Evolutionary conservation across 257 asterid species (phyloP).

Genomic region (Ligustrum vulgare): DNA sequence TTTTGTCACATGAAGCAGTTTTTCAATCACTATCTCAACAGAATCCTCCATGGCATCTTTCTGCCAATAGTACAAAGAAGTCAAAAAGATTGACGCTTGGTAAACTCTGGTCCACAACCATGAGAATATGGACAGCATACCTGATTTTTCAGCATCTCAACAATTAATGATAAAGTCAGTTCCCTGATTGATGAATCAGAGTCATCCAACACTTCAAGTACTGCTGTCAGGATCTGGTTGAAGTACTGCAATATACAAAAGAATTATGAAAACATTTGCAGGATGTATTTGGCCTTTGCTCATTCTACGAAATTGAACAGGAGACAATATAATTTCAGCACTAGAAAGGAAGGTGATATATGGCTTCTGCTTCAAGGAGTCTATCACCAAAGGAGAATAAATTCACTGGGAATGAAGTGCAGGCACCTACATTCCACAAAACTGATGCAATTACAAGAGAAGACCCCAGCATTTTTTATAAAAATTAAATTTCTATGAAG

Average conservation of each 20-base stretch:
- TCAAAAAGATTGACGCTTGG: background rate
- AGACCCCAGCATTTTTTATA: background rate
- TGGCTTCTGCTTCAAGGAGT: background rate
- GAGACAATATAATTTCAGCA: background rate
- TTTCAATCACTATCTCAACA: slow-evolving; percentile 83
- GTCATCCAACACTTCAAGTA: slow-evolving; percentile 91
- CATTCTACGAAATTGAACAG: background rate
- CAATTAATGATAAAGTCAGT: slow-evolving; percentile 67
- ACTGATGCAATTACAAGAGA: background rate
- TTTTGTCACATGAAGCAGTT: slow-evolving; percentile 84
- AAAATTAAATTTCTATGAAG: background rate
- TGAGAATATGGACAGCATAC: slow-evolving; percentile 36
- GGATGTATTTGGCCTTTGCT: slow-evolving; percentile 13
- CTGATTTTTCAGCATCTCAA: slow-evolving; percentile 96
- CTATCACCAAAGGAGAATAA: background rate
- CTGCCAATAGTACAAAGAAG: slow-evolving; percentile 40
- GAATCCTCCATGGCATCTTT: slow-evolving; percentile 94
- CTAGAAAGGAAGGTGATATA: slow-evolving; percentile 4
- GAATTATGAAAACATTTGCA: slow-evolving; percentile 18
- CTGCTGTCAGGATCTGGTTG: slow-evolving; percentile 91
- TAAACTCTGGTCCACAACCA: background rate
- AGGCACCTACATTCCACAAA: background rate
- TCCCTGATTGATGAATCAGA: slow-evolving; percentile 78
- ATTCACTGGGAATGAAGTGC: background rate
- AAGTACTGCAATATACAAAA: slow-evolving; percentile 69